Base-by-base conservation (phyloP, 768 basidiomycete species). In the Ramaria sp. region DNA sequence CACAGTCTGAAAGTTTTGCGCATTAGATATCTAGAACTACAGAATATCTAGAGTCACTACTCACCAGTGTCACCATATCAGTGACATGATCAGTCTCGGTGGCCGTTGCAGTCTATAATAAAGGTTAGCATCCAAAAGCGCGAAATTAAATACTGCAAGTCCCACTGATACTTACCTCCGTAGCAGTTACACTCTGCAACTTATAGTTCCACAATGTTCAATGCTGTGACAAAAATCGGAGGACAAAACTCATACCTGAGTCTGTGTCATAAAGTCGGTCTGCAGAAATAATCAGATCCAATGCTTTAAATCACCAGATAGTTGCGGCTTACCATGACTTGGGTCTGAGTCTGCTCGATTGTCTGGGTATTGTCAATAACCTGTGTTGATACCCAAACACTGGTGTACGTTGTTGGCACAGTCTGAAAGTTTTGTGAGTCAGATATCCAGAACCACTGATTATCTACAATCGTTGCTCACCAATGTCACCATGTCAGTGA, bases 401-500 rank as follows among this genome's bases (percentile, higher is more conserved):
- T 75, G 49, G 73, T 67, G 65, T 73, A 68, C 10, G 83, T 86
- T 8, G 82, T 83, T 27, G 82, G 82, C 64, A 77, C 60, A 22
- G 78, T 67, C 41, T 71, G 60, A 27, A 45, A 48, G 9, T 41
- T 9, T 12, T 12, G 25, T 52, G 15, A 28, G 24, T 52, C 13
- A 52, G 6, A 13, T 13, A 34, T 34, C 32, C 7, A 8, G 13
- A 34, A 4, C 13, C 27, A n/a, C 32, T 12, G 37, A 30, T 79
- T 81, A 66, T 71, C 75, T 53, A 42, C 16, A 42, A 6, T 2
- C 22, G 22, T 8, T 30, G 16, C 28, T 27, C n/a, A 55, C 42
- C 22, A 55, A 28, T 16, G 53, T 60, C 30, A 42, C 48, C 34
- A 74, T 60, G 47, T 75, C 67, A 56, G 66, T 67, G 65, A 78